Evolutionary conservation across 2,329 filamentous ascomycete genomes (phyloP).

Genomic region (Zasmidium cellare): DNA sequence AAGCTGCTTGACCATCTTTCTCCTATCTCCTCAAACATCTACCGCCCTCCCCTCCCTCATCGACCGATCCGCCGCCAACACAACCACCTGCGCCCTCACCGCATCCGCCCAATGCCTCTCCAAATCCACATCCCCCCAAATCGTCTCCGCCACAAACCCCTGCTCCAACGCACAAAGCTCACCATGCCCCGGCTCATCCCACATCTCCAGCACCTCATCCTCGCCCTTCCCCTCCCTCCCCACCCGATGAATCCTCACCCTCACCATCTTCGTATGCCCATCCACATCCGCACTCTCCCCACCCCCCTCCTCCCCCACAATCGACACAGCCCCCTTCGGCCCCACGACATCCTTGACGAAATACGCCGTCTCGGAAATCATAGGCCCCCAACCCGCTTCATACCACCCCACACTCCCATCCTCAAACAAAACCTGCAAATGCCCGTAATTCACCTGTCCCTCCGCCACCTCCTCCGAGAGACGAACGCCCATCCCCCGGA

Average conservation of each 20-base stretch:
- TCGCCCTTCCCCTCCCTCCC: background rate
- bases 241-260: background rate
- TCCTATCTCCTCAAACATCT: background rate
- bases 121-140: background rate
- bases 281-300: constrained; percentile 1
- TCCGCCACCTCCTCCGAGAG: background rate
- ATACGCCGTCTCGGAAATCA: background rate
- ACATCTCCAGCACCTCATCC: constrained; percentile 1
- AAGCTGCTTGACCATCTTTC: background rate
- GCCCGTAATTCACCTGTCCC: constrained; percentile 1
- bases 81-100: background rate
- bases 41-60: background rate
- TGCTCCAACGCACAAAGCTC: constrained; percentile 2
- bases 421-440: constrained; percentile 3
- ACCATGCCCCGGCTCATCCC: background rate
- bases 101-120: constrained; percentile 2
- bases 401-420: background rate
- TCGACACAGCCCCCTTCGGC: background rate
- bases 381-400: background rate
- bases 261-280: background rate
- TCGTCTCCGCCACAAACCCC: background rate
- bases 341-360: constrained; percentile 3
- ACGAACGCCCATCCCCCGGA: background rate
- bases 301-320: background rate
- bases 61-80: background rate